A percentile compares a stretch with the other conserved stretches of the same genome.
These are phyloP conservation scores for Psilocybe cyanescens DNA, from an alignment of 768 basidiomycete species.

Conservation along the genomic window DNA sequence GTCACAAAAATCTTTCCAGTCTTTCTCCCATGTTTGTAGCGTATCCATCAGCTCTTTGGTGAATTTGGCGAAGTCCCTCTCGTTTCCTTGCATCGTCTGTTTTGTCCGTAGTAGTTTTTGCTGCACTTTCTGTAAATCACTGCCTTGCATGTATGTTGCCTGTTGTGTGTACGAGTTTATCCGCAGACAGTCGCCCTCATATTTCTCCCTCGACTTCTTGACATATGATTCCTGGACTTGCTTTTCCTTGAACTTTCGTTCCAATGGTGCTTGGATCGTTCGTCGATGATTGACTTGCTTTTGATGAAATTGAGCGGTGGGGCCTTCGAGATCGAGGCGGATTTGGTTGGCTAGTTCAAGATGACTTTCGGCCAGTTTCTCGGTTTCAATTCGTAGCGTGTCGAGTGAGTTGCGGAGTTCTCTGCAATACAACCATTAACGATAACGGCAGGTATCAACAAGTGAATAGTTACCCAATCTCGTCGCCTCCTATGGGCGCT, in stretches of 20 bases:
- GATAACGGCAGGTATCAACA: slow-evolving; percentile 1
- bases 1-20: slow-evolving; percentile 96
- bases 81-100: slow-evolving; percentile 88
- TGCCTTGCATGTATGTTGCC: slow-evolving; percentile 80
- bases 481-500: slow-evolving; percentile 77
- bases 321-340: slow-evolving; percentile 70
- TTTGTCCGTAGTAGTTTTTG: slow-evolving; percentile 82
- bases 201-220: slow-evolving; percentile 85
- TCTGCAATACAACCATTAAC: slow-evolving; percentile 38
- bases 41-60: slow-evolving; percentile 76
- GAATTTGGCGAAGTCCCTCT: slow-evolving; percentile 87
- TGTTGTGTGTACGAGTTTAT: slow-evolving; percentile 94
- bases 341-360: slow-evolving; percentile 73
- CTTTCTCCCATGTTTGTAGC: slow-evolving; percentile 81
- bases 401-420: slow-evolving; percentile 84
- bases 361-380: slow-evolving; percentile 76
- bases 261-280: slow-evolving; percentile 70
- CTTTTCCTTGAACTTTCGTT: slow-evolving; percentile 88
- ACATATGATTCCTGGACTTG: slow-evolving; percentile 86
- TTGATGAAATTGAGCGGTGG: slow-evolving; percentile 58
- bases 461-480: slow-evolving; percentile 78
- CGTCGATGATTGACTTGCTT: slow-evolving; percentile 75
- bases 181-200: slow-evolving; percentile 84
- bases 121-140: slow-evolving; percentile 86
- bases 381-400: slow-evolving; percentile 81